phyloP scores from a whole-genome alignment of 257 asterid genomes.

The Cruciata laevipes region DNA sequence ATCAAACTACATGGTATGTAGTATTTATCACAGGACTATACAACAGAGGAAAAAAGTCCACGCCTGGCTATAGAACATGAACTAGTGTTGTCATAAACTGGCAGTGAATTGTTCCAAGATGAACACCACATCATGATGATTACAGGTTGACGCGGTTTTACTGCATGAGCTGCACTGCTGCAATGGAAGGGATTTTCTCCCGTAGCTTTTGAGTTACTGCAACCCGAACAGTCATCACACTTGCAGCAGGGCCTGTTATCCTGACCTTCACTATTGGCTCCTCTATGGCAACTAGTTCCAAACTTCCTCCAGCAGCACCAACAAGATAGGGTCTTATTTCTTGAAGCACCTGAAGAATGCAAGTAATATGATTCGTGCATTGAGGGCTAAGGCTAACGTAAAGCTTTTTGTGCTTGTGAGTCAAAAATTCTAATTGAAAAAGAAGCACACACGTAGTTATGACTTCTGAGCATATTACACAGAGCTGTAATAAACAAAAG shows the following conservation, averaged over 20 bases:
- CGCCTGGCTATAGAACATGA: neutral
- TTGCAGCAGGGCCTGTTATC: constrained; percentile 85
- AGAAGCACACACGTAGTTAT: neutral
- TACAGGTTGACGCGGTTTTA: constrained; percentile 16
- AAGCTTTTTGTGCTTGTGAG: neutral
- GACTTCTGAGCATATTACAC: neutral
- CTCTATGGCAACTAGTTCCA: constrained; percentile 76
- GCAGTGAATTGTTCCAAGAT: neutral
- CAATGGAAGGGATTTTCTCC: constrained; percentile 86
- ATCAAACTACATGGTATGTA: neutral
- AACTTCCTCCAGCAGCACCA: constrained; percentile 93
- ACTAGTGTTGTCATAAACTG: neutral
- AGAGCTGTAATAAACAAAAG: neutral
- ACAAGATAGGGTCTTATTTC: constrained; percentile 85
- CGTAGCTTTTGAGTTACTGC: constrained; percentile 94
- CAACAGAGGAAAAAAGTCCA: neutral
- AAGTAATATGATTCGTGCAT: neutral
- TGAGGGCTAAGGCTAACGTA: neutral
- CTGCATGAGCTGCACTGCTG: constrained; percentile 85
- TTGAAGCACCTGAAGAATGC: constrained; percentile 62
- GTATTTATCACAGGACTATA: neutral
- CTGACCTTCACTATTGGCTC: constrained; percentile 91
- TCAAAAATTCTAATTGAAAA: too few species aligned
- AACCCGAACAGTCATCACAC: constrained; percentile 94
- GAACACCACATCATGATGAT: neutral